These are phyloP conservation scores for Cocos nucifera DNA, from an alignment of 176 grass and related monocot genomes.

Conservation along the genomic window DNA sequence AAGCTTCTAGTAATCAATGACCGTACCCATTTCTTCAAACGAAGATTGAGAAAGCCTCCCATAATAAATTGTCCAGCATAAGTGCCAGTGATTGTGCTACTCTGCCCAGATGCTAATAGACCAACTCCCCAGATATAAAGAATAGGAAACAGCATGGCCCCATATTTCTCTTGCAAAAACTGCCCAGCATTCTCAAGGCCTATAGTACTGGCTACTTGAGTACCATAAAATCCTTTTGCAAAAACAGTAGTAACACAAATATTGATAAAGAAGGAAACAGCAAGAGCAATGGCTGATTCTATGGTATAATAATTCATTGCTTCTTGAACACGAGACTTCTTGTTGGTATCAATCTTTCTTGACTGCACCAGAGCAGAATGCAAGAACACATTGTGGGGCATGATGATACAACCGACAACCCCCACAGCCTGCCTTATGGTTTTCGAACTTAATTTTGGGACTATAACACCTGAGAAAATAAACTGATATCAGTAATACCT, in stretches of 20 bases:
- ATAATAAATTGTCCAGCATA: constrained; percentile 92
- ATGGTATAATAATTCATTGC: constrained; percentile 20
- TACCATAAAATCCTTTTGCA: constrained; percentile 17
- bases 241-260: constrained; percentile 18
- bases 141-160: constrained; percentile 56
- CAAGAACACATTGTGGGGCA: constrained; percentile 24
- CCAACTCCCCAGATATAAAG: constrained; percentile 94
- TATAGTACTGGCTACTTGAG: constrained; percentile 1
- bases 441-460: constrained; percentile 43
- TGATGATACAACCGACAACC: constrained; percentile 20
- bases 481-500: constrained; percentile 11
- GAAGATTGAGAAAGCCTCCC: constrained; percentile 93
- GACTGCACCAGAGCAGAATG: constrained; percentile 26
- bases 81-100: constrained; percentile 85
- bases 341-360: constrained; percentile 3
- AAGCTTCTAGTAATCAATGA: constrained; percentile 79
- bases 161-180: constrained; percentile 89
- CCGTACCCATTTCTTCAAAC: constrained; percentile 85
- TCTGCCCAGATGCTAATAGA: constrained; percentile 84
- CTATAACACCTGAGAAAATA: constrained; percentile 49
- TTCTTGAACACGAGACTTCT: constrained; percentile 5
- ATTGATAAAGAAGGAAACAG: constrained; percentile 15
- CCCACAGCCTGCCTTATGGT: constrained; percentile 20
- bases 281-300: constrained; percentile 11
- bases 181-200: constrained; percentile 44